Evolutionary conservation across 192 early-diverging fungal genomes (phyloP), one percentile per base, ranked within the genome.

Genomic region (Ambispora gerdemannii): DNA sequence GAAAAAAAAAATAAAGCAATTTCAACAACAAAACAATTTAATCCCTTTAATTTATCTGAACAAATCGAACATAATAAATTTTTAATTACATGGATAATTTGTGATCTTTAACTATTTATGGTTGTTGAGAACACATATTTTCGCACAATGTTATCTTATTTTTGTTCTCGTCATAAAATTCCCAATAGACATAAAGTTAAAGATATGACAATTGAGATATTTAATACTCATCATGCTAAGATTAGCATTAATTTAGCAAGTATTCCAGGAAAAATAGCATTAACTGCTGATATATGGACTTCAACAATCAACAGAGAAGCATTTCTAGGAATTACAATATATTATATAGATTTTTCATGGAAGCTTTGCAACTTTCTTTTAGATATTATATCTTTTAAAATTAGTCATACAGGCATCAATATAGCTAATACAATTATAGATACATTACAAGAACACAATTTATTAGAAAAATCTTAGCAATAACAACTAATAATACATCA

Each of bases 271-370:
- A 17, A 15, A 35, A 13, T 24, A 36, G 27, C 33, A 0, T 55
- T 68, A 2, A 68, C 67, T 17, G 22, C 67, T 8, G 67, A 68
- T 68, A 68, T 68, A 19, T 68, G 52, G n/a, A 55, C 31, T 8
- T 34, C 33, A 27, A 65, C 0, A 15, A 50, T 36, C 25, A 68
- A 56, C 2, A 1, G 36, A 15, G 22, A 52, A 55, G 31, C 52
- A 20, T 68, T 68, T 38, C 6, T 68, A 2, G 35, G 51, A 15
- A 8, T 68, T 0, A 68, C 52, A 24, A 56, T 68, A 13, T 33
- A 68, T 36, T 53, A 68, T 52, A 32, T 68, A 4, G 51, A 68
- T 68, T 17, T 4, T 11, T 8, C 30, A 19, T 68, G 33, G 52
- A 0, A 0, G 1, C 17, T 68, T 17, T 25, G 7, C 4, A 30